A percentile compares a stretch with the other conserved stretches of the same genome.
phyloP scores from a whole-genome alignment of 108 stramenopile genomes.

The Hondaea fermentalgiana region DNA sequence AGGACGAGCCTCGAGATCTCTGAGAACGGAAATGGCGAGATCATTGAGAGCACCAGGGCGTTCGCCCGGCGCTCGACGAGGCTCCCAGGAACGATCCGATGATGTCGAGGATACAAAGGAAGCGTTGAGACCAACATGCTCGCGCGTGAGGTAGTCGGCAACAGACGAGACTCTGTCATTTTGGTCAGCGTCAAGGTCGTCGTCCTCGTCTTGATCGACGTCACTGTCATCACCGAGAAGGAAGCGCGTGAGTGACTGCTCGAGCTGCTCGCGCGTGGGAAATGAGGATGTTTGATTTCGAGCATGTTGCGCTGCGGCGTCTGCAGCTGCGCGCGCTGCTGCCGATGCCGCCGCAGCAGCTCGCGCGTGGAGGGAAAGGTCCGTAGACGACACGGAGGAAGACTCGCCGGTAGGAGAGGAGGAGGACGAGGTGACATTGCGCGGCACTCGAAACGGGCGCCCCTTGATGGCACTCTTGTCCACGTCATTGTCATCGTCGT shows the following conservation, averaged over 20 bases:
- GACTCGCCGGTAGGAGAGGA: background rate
- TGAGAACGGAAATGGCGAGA: background rate
- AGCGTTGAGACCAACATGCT: background rate
- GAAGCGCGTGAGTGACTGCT: background rate
- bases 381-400: background rate
- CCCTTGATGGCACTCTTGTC: too few relatives aligned
- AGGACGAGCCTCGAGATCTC: background rate
- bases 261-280: background rate
- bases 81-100: background rate
- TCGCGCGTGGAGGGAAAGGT: background rate
- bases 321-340: background rate
- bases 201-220: background rate
- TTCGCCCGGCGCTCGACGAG: background rate
- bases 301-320: background rate
- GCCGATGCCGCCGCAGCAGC: background rate
- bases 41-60: background rate
- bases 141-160: too few relatives aligned
- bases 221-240: background rate
- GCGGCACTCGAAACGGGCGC: too few relatives aligned
- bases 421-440: too few relatives aligned
- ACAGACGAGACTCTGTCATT: too few relatives aligned
- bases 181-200: background rate
- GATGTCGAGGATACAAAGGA: background rate
- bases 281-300: background rate
- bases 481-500: background rate